A percentile compares a stretch with the other conserved stretches of the same genome.
phyloP scores from a whole-genome alignment of 2,329 filamentous ascomycete species.

The Trichoderma afroharzianum region DNA sequence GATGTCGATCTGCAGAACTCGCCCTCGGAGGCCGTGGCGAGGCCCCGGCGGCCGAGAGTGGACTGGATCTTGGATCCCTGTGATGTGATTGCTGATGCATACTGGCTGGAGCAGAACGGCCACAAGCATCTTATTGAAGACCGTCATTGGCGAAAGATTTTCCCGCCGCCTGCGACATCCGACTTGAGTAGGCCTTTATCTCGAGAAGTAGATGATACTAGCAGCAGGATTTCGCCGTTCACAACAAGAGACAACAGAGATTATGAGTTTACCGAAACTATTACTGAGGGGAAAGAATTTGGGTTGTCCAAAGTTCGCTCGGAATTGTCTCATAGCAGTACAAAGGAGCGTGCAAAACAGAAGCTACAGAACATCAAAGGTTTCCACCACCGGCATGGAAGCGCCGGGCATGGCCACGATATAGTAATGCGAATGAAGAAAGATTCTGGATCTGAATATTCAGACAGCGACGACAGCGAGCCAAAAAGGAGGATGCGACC shows the following conservation, averaged over 20 bases:
- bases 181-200: slow-evolving; percentile 31
- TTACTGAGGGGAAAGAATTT: slow-evolving; percentile 22
- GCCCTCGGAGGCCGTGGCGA: slow-evolving; percentile 44
- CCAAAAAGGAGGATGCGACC: slow-evolving; percentile 31
- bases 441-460: slow-evolving; percentile 56
- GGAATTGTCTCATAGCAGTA: slow-evolving; percentile 47
- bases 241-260: slow-evolving; percentile 26
- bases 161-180: slow-evolving; percentile 44
- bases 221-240: slow-evolving; percentile 25
- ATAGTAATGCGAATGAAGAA: slow-evolving; percentile 50
- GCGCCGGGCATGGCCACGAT: slow-evolving; percentile 49
- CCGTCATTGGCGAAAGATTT: slow-evolving; percentile 70
- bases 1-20: slow-evolving; percentile 40
- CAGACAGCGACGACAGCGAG: slow-evolving; percentile 52
- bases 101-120: slow-evolving; percentile 80
- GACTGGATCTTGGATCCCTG: slow-evolving; percentile 83
- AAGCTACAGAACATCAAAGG: slow-evolving; percentile 54
- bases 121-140: slow-evolving; percentile 83
- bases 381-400: slow-evolving; percentile 52
- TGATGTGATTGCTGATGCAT: slow-evolving; percentile 83
- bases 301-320: slow-evolving; percentile 33
- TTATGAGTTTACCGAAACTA: slow-evolving; percentile 23
- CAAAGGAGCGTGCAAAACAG: slow-evolving; percentile 57
- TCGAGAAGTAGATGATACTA: slow-evolving; percentile 29
- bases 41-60: slow-evolving; percentile 68